Percentiles rank a stretch among this genome's conserved stretches.
Conservation (phyloP, 768 basidiomycete genomes). For the Lactarius sp. region DNA sequence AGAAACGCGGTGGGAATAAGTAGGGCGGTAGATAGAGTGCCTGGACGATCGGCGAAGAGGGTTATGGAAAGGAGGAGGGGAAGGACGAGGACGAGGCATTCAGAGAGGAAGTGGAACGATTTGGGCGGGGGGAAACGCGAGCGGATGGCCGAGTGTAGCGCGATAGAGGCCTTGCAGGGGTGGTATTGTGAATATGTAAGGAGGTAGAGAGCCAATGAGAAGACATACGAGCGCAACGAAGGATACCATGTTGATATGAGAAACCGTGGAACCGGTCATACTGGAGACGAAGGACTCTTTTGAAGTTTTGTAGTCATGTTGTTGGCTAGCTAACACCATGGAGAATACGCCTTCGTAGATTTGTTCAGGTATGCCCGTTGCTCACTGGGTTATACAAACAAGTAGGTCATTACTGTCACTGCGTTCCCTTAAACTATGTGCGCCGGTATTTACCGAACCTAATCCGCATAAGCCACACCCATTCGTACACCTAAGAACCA, state of each 20-base stretch:
- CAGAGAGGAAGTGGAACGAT: conserved; percentile 51
- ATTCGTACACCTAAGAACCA: background rate
- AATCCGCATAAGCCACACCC: too few species aligned
- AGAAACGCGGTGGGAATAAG: conserved; percentile 41
- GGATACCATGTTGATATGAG: conserved; percentile 66
- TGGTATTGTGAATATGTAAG: background rate
- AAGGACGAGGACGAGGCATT: conserved; percentile 56
- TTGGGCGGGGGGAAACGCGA: conserved; percentile 43
- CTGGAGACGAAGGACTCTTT: conserved; percentile 84
- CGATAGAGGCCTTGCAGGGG: conserved; percentile 56
- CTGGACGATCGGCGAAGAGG: conserved; percentile 56
- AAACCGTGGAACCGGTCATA: conserved; percentile 62
- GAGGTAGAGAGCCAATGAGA: background rate
- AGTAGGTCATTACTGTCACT: too few species aligned
- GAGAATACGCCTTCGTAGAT: background rate
- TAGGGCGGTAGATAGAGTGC: conserved; percentile 46
- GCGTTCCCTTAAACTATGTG: too few species aligned
- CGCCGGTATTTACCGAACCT: too few species aligned
- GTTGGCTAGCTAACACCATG: background rate
- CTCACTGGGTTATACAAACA: background rate
- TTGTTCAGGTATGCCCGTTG: background rate
- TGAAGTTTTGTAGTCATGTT: conserved; percentile 54
- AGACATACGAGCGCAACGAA: conserved; percentile 54
- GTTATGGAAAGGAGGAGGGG: conserved; percentile 86
- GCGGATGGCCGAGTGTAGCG: conserved; percentile 57